Base-by-base conservation (phyloP, 805 yeast species). In the Kurtzmaniella fragi region DNA sequence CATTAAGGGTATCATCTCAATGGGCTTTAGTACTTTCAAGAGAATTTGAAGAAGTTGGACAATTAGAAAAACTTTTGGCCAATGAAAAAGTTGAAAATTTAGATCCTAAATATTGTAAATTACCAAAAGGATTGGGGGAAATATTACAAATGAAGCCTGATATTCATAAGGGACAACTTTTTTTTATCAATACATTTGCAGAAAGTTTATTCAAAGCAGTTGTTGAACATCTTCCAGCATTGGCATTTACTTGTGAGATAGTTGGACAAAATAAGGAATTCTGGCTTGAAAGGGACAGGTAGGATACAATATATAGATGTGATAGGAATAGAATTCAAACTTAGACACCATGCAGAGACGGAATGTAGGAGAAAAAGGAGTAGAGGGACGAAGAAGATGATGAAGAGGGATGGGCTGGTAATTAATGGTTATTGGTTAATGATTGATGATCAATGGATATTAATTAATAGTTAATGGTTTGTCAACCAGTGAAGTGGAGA, bases 11-110 rank as follows among this genome's bases (percentile, higher is more conserved):
- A 2, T 82, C 91, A 16, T 76, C 86, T 1, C 81, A 83, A 62
- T 90, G 97, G 97, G 96, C 95, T 4, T 64, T 77, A 44, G 77
- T 82, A n/a, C 70, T 90, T 31, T 73, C 83, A 1, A 66, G 84
- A 45, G 97, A 90, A 60, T 86, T 89, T 49, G 72, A 70, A 33
- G 90, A 85, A 54, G 78, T 87, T 43, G 64, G 71, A 4, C 57
- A 54, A 28, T 64, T 89, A 27, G 82, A 81, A 42, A 55, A 60
- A 17, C 44, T 48, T 35, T 40, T 62, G 12, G 26, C 8, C 28
- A 34, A 35, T n/a, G 12, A 27, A 13, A 12, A 16, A 8, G 16
- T 13, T 23, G 34, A 26, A 3, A 42, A 36, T n/a, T 32, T 42
- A 5, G 40, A 39, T 25, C 38, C 54, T 28, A 40, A 37, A 37